A percentile compares a stretch with the other conserved stretches of the same genome.
Evolutionary conservation across 108 stramenopile species (phyloP).

Genomic region (Schizochytrium sp.): DNA sequence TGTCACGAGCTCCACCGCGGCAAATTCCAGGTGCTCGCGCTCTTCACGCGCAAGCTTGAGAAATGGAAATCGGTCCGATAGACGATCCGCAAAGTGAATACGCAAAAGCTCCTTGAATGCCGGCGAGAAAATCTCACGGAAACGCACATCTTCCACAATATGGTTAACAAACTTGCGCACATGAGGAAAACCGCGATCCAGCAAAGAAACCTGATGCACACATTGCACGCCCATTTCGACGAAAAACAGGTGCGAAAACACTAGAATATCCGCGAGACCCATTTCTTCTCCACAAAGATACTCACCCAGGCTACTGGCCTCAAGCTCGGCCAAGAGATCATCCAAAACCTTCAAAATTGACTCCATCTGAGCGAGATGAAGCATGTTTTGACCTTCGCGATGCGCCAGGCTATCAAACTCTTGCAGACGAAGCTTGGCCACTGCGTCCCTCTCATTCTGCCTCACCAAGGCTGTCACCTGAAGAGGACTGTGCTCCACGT

Average conservation of each 20-base stretch:
- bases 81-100: background rate
- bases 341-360: background rate
- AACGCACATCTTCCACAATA: background rate
- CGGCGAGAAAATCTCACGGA: background rate
- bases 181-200: background rate
- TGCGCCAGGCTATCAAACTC: background rate
- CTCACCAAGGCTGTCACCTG: background rate
- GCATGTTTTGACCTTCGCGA: background rate
- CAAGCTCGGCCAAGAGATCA: background rate
- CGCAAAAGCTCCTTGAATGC: background rate
- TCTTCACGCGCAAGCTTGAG: background rate
- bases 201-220: background rate
- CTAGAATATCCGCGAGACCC: background rate
- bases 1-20: background rate
- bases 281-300: background rate
- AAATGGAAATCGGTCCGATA: background rate
- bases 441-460: background rate
- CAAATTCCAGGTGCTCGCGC: background rate
- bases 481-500: background rate
- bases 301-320: background rate
- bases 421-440: background rate
- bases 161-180: background rate
- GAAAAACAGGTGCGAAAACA: background rate
- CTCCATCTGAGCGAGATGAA: background rate
- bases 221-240: background rate